Conservation (phyloP, 345 rosid genomes). For the Moricandia arvensis region DNA sequence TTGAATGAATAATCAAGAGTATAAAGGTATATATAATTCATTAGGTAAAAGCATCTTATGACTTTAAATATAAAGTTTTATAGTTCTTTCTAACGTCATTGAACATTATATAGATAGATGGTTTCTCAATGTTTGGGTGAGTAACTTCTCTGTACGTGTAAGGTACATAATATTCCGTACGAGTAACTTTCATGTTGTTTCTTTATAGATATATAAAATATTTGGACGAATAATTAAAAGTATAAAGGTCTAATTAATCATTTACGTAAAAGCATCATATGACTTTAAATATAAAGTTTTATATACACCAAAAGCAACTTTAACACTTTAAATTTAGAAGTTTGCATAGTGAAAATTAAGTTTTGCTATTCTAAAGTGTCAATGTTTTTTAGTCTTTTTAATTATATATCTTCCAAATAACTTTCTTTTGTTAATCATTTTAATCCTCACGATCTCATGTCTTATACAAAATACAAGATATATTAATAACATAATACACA, state of each 20-base stretch:
- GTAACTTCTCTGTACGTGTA: not conserved
- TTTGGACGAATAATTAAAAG: not conserved
- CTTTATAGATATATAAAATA: not conserved
- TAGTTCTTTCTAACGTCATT: not conserved
- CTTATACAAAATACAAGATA: not conserved
- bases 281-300: not conserved
- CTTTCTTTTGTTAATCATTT: no score
- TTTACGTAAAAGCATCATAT: not conserved
- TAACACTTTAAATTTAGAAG: not conserved
- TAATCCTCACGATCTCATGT: no score
- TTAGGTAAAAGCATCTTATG: not conserved
- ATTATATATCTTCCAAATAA: no score
- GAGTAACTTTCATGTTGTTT: no score
- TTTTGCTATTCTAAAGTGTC: not conserved
- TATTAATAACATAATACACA: not conserved
- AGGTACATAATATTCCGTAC: not conserved
- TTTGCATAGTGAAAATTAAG: not conserved
- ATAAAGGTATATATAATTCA: not conserved
- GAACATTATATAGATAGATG: slow-evolving; percentile 7
- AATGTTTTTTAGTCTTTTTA: no score
- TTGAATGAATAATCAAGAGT: not conserved
- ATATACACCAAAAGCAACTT: not conserved
- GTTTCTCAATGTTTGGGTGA: not conserved
- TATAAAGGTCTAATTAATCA: not conserved
- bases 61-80: no score